Percentiles rank a stretch among this genome's conserved stretches.
Conservation (phyloP, 441 rosid genomes). For the Croton laevigatus region DNA sequence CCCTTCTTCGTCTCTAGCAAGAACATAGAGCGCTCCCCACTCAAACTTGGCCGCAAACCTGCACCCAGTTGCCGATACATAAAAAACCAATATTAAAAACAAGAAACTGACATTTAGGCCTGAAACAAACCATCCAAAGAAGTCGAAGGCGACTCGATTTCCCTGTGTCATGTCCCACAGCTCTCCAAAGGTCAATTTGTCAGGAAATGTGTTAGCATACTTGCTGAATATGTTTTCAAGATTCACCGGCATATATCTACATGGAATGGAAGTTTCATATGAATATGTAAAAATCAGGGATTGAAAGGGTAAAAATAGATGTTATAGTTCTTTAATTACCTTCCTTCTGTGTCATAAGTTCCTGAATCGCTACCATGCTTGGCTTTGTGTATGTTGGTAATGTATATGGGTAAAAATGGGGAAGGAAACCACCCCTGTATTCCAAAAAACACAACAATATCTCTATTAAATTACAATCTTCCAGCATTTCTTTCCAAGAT, state of each 20-base stretch:
- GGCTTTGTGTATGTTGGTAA: conserved; percentile 68
- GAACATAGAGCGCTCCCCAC: conserved; percentile 51
- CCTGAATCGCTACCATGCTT: conserved; percentile 78
- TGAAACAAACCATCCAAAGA: conserved; percentile 44
- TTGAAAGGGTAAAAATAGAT: neutral
- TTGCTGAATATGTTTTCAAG: conserved; percentile 55
- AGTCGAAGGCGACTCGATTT: conserved; percentile 35
- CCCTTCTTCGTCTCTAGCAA: conserved; percentile 73
- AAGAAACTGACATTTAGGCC: neutral
- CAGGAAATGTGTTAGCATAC: conserved; percentile 43
- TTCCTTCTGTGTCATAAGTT: conserved; percentile 74
- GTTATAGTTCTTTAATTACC: conserved; percentile 29
- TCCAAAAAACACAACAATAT: neutral
- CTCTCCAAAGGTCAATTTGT: conserved; percentile 41
- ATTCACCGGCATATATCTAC: conserved; percentile 47
- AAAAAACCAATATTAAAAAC: neutral
- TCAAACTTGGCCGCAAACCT: conserved; percentile 57
- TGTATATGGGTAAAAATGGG: conserved; percentile 65
- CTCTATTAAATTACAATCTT: neutral
- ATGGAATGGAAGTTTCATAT: neutral
- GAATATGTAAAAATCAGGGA: neutral
- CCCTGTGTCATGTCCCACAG: conserved; percentile 56
- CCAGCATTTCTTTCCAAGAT: neutral
- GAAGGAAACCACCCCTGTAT: conserved; percentile 77
- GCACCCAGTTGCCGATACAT: conserved; percentile 4